A percentile compares a stretch with the other conserved stretches of the same genome.
Conservation (phyloP, 305 asterid species). For the Solanum hybrid region DNA sequence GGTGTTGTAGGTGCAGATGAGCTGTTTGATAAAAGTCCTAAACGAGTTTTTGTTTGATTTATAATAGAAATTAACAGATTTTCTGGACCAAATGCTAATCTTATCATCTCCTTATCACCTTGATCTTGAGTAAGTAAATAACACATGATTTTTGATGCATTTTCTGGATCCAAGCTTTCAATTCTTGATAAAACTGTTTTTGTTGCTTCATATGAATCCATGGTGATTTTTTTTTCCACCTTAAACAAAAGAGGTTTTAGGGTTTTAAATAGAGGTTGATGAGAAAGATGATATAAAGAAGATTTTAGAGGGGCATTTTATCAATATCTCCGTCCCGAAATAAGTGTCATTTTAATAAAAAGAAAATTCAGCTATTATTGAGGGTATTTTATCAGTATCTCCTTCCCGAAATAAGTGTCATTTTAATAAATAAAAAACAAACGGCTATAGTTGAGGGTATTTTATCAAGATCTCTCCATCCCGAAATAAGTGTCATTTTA, state of each 20-base stretch:
- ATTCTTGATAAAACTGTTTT: slow-evolving; percentile 70
- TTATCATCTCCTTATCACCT: slow-evolving; percentile 82
- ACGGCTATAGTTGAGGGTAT: fast-evolving
- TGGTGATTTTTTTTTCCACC: slow-evolving; percentile 7
- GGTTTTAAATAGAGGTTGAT: not conserved
- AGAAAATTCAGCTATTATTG: not conserved
- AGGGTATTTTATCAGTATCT: not conserved
- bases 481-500: not conserved
- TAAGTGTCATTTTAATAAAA: not conserved
- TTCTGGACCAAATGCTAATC: slow-evolving; percentile 79
- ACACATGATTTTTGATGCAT: slow-evolving; percentile 89
- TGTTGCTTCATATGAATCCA: slow-evolving; percentile 82
- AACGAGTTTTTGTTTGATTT: slow-evolving; percentile 38
- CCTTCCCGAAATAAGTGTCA: not conserved
- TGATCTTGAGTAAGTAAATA: slow-evolving; percentile 71
- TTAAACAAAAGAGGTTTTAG: not conserved
- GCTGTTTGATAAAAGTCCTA: slow-evolving; percentile 30
- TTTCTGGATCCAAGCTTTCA: slow-evolving; percentile 68
- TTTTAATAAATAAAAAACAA: not conserved
- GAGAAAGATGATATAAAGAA: not conserved
- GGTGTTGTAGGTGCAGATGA: slow-evolving; percentile 27
- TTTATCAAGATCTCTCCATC: not conserved
- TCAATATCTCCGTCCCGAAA: not conserved
- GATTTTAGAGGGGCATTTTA: not conserved
- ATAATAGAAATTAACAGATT: slow-evolving; percentile 39